Evolutionary conservation across 495 filamentous ascomycete species (phyloP).

Genomic region (Durotheca rogersii): DNA sequence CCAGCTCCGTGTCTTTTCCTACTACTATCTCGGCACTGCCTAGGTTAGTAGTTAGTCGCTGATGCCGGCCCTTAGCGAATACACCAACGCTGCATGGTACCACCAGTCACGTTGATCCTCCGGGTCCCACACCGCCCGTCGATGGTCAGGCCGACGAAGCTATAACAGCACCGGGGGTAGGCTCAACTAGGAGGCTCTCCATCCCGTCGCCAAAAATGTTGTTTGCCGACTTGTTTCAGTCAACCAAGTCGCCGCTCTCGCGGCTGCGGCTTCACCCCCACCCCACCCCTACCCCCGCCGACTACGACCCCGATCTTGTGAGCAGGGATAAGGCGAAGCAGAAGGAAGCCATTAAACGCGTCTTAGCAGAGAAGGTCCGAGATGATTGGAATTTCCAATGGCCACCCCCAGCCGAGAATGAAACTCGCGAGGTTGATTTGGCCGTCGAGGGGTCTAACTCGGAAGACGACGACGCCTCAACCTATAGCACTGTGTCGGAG

Average conservation of each 20-base stretch:
- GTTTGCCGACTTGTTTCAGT: constrained; percentile 40
- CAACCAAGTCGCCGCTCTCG: constrained; percentile 38
- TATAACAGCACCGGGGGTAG: constrained; percentile 26
- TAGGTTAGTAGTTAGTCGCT: constrained; percentile 4
- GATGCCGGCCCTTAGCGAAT: constrained; percentile 28
- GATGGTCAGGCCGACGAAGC: constrained; percentile 21
- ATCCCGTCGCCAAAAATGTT: constrained; percentile 35
- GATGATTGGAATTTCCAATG: constrained; percentile 59
- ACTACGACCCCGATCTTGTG: constrained; percentile 55
- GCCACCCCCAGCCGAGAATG: constrained; percentile 30
- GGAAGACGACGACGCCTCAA: constrained; percentile 41
- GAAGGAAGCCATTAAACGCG: constrained; percentile 54
- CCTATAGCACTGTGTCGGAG: constrained; percentile 50
- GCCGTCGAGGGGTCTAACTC: constrained; percentile 31
- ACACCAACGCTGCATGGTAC: constrained; percentile 34
- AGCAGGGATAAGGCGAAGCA: constrained; percentile 55
- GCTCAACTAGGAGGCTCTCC: constrained; percentile 21
- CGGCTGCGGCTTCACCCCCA: constrained; percentile 42
- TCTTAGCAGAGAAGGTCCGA: constrained; percentile 55
- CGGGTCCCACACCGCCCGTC: constrained; percentile 31
- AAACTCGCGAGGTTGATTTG: constrained; percentile 3
- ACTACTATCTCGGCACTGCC: too few species aligned
- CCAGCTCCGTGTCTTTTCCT: too few species aligned
- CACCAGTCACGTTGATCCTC: constrained; percentile 33
- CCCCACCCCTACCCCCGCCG: constrained; percentile 27